A percentile compares a stretch with the other conserved stretches of the same genome.
Evolutionary conservation across 139 green algal species (phyloP).

Genomic region (Chlamydomonas eustigma): DNA sequence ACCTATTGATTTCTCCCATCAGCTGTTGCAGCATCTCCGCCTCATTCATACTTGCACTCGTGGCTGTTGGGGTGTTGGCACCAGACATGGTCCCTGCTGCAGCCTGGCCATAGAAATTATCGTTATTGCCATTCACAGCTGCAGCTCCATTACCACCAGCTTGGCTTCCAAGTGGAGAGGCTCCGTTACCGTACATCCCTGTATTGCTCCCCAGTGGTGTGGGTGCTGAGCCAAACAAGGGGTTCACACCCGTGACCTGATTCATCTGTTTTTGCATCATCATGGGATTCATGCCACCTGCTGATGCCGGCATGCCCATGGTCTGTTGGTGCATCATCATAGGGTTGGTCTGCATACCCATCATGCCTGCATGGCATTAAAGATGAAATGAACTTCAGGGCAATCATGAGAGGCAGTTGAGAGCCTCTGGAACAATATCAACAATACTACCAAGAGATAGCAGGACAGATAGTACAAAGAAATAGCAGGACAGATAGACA

Average conservation of each 20-base stretch:
- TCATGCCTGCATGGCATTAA: background rate
- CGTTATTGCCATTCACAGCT: background rate
- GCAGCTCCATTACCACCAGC: constrained; percentile 6
- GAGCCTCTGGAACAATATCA: no score
- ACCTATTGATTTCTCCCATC: constrained; percentile 43
- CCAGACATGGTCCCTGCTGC: background rate
- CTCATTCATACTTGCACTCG: constrained; percentile 15
- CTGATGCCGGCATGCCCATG: background rate
- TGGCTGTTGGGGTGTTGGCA: background rate
- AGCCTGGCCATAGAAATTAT: background rate
- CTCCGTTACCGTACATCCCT: background rate
- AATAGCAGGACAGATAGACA: no score
- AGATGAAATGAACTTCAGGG: background rate
- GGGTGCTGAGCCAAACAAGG: constrained; percentile 18
- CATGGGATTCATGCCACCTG: no score
- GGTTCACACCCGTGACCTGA: constrained; percentile 1
- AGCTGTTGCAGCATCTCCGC: constrained; percentile 50
- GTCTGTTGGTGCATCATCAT: constrained; percentile 11
- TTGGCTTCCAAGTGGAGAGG: constrained; percentile 29
- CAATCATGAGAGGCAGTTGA: no score
- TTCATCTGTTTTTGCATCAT: background rate
- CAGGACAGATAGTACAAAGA: no score
- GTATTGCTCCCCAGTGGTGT: constrained; percentile 24
- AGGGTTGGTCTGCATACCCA: background rate
- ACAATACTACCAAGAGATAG: no score